Evolutionary conservation across 176 grass and related monocot genomes (phyloP), one percentile per base, ranked within the genome.

Genomic region (Aegilops sharonensis): DNA sequence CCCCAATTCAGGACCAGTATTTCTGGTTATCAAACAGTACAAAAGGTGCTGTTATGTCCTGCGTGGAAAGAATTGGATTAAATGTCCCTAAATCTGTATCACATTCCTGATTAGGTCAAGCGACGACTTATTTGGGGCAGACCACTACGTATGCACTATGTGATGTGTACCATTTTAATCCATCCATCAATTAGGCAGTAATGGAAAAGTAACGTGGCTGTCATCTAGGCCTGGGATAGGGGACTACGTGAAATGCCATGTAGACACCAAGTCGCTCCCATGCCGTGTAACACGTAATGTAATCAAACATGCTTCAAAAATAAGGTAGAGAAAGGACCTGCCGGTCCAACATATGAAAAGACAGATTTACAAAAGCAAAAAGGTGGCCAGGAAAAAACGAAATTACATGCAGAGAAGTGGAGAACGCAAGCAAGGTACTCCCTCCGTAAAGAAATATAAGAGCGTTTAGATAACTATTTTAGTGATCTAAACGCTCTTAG

Each of bases 271-370:
- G 69, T 75, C 15, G 20, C 56, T 42, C 6, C 5, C 75, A 77
- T 67, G 21, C 7, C 8, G 3, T 72, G n/a, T 64, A 79, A 25
- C 61, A 27, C 13, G 17, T 11, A 4, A 45, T 84, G 39, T 17
- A 40, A 75, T 50, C 71, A 64, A 8, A 77, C 39, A 75, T 64
- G 31, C 37, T 64, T 37, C 45, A 80, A 67, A 52, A 11, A 87
- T 64, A 24, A 40, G 36, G 34, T 36, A 36, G 35, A 36, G 35
- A 39, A 3, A 25, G 42, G 14, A 48, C 23, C n/a, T 7, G 23
- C 43, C 11, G 39, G 40, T 9, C 40, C 23, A 74, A 74, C 29
- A 36, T 74, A 27, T 8, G 6, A 74, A 48, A 74, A 74, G n/a
- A 13, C 2, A 86, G 72, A 29, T 6, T 9, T 59, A 59, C 2